phyloP scores from a whole-genome alignment of 768 basidiomycete genomes.

The Dacryopinax primogenitus region DNA sequence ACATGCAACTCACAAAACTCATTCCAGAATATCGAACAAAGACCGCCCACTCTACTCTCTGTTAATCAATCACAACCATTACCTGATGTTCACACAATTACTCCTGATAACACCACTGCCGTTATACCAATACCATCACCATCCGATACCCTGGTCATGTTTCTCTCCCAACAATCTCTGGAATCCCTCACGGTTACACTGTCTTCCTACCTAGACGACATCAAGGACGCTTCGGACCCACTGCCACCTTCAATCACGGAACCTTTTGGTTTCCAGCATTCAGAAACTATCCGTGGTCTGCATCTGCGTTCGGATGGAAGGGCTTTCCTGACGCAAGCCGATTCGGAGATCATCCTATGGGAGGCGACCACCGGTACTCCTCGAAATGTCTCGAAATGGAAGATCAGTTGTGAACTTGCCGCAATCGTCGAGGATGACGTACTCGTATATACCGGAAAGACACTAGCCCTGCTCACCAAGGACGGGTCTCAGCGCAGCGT shows the following conservation, averaged over 20 bases:
- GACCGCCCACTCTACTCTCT: constrained; percentile 45
- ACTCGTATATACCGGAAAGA: not conserved
- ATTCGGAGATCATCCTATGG: not conserved
- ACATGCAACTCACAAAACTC: not conserved
- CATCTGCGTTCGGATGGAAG: not conserved
- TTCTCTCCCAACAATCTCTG: not conserved
- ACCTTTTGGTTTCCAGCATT: constrained; percentile 3
- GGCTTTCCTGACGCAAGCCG: not conserved
- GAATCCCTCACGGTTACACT: not conserved
- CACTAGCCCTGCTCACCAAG: not conserved
- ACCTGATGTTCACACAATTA: constrained; percentile 5
- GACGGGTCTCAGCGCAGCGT: not conserved
- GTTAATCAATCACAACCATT: constrained; percentile 12
- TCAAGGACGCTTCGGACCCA: constrained; percentile 1
- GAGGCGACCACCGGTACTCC: not conserved
- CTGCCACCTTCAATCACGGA: not conserved
- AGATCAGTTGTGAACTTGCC: not conserved
- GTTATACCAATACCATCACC: not conserved
- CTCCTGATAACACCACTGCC: constrained; percentile 10
- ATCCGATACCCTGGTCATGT: constrained; percentile 6
- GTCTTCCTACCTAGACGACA: not conserved
- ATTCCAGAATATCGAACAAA: constrained; percentile 69
- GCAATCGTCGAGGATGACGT: not conserved
- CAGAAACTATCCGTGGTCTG: constrained; percentile 5
- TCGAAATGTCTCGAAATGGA: not conserved